These are phyloP conservation scores for Sextonia rubra DNA, from an alignment of 164 flowering plant genomes.

Conservation along the genomic window DNA sequence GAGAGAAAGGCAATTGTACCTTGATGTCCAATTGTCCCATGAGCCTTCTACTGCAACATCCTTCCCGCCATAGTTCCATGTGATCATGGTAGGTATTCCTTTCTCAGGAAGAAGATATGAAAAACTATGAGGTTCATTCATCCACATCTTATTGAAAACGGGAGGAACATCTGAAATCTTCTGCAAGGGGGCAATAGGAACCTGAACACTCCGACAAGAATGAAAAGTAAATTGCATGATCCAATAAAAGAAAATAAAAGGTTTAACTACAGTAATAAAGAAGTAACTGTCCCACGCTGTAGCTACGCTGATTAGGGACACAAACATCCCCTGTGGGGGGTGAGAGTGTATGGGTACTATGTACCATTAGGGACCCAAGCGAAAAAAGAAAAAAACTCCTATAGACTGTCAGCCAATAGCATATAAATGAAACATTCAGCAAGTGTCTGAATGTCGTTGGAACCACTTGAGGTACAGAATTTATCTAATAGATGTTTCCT, in stretches of 20 bases:
- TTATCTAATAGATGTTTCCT: too few species aligned
- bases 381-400: too few species aligned
- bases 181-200: slow-evolving; percentile 65
- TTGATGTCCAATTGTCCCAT: slow-evolving; percentile 86
- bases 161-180: slow-evolving; percentile 40
- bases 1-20: slow-evolving; percentile 29
- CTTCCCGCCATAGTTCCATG: slow-evolving; percentile 80
- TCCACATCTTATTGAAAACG: slow-evolving; percentile 35
- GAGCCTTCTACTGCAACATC: slow-evolving; percentile 87
- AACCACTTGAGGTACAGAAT: too few species aligned
- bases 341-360: too few species aligned
- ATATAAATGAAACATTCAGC: too few species aligned
- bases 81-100: slow-evolving; percentile 75
- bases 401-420: too few species aligned
- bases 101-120: slow-evolving; percentile 39
- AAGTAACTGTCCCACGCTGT: too few species aligned
- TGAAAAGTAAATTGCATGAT: background rate
- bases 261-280: too few species aligned
- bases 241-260: background rate
- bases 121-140: slow-evolving; percentile 37
- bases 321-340: too few species aligned
- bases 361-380: too few species aligned
- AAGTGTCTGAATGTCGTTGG: too few species aligned
- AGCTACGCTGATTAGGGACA: too few species aligned
- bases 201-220: slow-evolving; percentile 31